phyloP scores from a whole-genome alignment of 805 yeast species.

The Zygotorulaspora chibaensis region DNA sequence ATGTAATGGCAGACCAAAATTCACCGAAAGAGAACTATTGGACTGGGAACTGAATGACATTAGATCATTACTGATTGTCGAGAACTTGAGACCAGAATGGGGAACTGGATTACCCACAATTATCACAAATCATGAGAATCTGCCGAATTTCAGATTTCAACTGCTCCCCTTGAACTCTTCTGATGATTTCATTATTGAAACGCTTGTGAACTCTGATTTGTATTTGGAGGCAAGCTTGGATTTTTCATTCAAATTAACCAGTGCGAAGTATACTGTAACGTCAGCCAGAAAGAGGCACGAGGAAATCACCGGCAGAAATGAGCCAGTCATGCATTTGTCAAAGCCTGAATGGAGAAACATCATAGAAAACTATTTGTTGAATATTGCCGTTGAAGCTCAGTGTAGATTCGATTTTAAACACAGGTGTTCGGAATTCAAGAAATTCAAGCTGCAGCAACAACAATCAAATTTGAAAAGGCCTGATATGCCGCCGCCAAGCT shows the following conservation, averaged over 20 bases:
- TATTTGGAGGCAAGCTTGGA: slow-evolving; percentile 61
- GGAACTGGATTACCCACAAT: slow-evolving; percentile 46
- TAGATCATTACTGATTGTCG: slow-evolving; percentile 57
- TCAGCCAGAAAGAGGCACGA: slow-evolving; percentile 53
- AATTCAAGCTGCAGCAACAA: slow-evolving; percentile 35
- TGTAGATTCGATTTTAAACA: slow-evolving; percentile 61
- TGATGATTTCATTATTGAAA: slow-evolving; percentile 45
- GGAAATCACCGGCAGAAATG: slow-evolving; percentile 23
- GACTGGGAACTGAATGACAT: slow-evolving; percentile 73
- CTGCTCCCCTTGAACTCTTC: slow-evolving; percentile 50
- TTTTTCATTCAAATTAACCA: slow-evolving; percentile 47
- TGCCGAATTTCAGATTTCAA: slow-evolving; percentile 43
- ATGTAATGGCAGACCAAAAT: slow-evolving; percentile 56
- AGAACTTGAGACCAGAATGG: slow-evolving; percentile 52
- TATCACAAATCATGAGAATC: slow-evolving; percentile 16
- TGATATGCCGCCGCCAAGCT: slow-evolving; percentile 36
- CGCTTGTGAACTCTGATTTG: slow-evolving; percentile 55
- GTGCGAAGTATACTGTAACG: slow-evolving; percentile 58
- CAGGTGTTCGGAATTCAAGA: slow-evolving; percentile 45
- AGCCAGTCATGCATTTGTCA: slow-evolving; percentile 36
- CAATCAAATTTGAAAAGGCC: slow-evolving; percentile 25
- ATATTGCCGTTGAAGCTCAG: slow-evolving; percentile 66
- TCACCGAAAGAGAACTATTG: slow-evolving; percentile 56
- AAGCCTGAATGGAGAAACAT: slow-evolving; percentile 69
- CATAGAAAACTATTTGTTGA: slow-evolving; percentile 62